Base-by-base conservation (phyloP, 2,329 filamentous ascomycete species). In the Grosmannia clavigera region DNA sequence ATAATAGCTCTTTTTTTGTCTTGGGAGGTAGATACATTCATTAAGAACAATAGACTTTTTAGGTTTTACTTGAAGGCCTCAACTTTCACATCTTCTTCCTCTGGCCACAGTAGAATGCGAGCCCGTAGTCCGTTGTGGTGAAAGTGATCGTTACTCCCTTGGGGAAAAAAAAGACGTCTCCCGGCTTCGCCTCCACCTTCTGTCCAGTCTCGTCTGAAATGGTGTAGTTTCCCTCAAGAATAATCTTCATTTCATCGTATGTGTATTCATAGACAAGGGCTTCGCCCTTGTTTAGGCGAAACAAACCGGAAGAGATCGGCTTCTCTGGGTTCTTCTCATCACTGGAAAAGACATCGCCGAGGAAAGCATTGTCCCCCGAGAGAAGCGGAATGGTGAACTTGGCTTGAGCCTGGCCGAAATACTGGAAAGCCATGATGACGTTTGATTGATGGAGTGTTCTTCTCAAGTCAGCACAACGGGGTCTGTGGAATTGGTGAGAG, bases 201-300 rank as follows among this genome's bases (percentile, higher is more conserved):
- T 61, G 60, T 0, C 60, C 60, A 1, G 56, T 56, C 31, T 35
- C 52, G 56, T 61, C 60, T 9, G 56, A 55, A 9, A 61, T 61
- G 22, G 60, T 61, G 43, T 55, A 61, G 35, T 61, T 29, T 19
- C 60, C 60, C 52, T 61, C 60, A 4, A 61, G 52, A 43, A 61
- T 58, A 7, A 61, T 58, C 52, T 61, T 61, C 60, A 61, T 61
- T 43, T 61, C 60, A 14, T 61, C 60, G 43, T 61, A 61, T 10
- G 60, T 61, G 52, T 61, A 61, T 6, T 14, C n/a, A 35, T 61
- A 61, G 7, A 61, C 60, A 16, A 61, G 33, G 3, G 14, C 11
- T 40, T 61, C 60, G 52, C 60, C 60, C 60, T 61, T 61, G 9
- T 48, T 56, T 2, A 61, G 52, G 7, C 60, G 60, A 33, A 55